Base-by-base conservation (phyloP, 2,329 filamentous ascomycete genomes). In the Stachybotrys chartarum region DNA sequence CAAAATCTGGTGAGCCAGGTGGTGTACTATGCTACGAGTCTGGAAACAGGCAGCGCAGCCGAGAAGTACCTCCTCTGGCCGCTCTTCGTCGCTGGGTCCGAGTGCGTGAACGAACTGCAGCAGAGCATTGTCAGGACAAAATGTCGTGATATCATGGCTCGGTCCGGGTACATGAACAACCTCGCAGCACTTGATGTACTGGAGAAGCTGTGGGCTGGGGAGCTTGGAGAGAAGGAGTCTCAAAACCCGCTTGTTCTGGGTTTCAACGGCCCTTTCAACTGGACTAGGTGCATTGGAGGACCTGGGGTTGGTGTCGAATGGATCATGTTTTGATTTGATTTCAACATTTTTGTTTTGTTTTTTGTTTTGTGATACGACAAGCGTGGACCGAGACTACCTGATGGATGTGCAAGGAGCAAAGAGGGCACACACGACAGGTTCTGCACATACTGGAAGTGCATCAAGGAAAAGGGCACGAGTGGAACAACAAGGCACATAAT, bases 31-130 rank as follows among this genome's bases (percentile, higher is more conserved):
- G 89, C 94, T 55, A 87, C 86, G 7, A 86, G 86, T 54, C 84
- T 97, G 44, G 85, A 90, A 58, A 80, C 86, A 3, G 87, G 81
- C 46, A 85, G 82, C 63, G 81, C 79, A 51, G 86, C 87, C 44
- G 88, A 96, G 71, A 95, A 96, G 67, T 96, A 96, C 68, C 75
- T 97, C 10, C 82, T 97, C 8, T 97, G 92, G 93, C 92, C 93
- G 3, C 80, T 97, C 3, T 96, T 97, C 68, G 87, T 97, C 53
- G 86, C 88, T 1, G 92, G 92, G 18, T 91, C 90, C 24, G 93
- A 97, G 74, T 96, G 91, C 64, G 87, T 94, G 59, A 87, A 90
- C 61, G 84, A 89, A 64, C 77, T 85, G 52, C 89, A 96, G 65
- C 88, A 92, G 59, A 82, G 83, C 56, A 83, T 92, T 56, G 87